Evolutionary conservation across 164 flowering plant species (phyloP).

Genomic region (Chimonanthus praecox): DNA sequence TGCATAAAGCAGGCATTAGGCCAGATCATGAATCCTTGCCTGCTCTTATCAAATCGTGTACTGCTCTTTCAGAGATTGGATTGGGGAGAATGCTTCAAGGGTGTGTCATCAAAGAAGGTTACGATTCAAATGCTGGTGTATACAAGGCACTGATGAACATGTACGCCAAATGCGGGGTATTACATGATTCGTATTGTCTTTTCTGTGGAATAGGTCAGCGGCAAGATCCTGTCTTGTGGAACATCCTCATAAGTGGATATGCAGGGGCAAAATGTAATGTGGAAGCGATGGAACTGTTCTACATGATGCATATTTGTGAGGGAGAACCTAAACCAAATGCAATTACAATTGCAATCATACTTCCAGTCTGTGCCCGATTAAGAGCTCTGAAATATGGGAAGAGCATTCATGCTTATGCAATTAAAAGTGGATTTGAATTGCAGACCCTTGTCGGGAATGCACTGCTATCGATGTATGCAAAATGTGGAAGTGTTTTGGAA

Average conservation of each 20-base stretch:
- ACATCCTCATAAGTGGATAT: constrained; percentile 62
- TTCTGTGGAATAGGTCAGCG: constrained; percentile 30
- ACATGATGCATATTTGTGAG: constrained; percentile 29
- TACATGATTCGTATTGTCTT: constrained; percentile 37
- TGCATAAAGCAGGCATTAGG: constrained; percentile 6
- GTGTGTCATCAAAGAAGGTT: constrained; percentile 45
- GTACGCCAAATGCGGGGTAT: constrained; percentile 65
- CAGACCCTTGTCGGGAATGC: constrained; percentile 74
- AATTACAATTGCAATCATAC: constrained; percentile 53
- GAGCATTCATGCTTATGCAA: constrained; percentile 45
- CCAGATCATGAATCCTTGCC: constrained; percentile 34
- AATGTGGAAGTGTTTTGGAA: constrained; percentile 32
- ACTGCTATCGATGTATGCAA: constrained; percentile 69
- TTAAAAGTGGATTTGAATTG: constrained; percentile 54
- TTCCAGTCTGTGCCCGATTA: constrained; percentile 56
- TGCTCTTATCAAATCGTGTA: constrained; percentile 55
- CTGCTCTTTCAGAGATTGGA: constrained; percentile 27
- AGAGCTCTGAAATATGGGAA: constrained; percentile 36
- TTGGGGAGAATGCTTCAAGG: constrained; percentile 59
- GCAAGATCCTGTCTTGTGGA: constrained; percentile 64
- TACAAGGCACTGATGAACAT: constrained; percentile 65
- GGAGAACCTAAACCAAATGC: constrained; percentile 43
- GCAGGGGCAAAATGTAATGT: constrained; percentile 25
- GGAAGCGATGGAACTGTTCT: constrained; percentile 40
- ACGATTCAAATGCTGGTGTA: constrained; percentile 29